Percentiles rank a stretch among this genome's conserved stretches.
These are phyloP conservation scores for Scortechinia acanthostroma DNA, from an alignment of 2,329 filamentous ascomycete species.

Conservation along the genomic window DNA sequence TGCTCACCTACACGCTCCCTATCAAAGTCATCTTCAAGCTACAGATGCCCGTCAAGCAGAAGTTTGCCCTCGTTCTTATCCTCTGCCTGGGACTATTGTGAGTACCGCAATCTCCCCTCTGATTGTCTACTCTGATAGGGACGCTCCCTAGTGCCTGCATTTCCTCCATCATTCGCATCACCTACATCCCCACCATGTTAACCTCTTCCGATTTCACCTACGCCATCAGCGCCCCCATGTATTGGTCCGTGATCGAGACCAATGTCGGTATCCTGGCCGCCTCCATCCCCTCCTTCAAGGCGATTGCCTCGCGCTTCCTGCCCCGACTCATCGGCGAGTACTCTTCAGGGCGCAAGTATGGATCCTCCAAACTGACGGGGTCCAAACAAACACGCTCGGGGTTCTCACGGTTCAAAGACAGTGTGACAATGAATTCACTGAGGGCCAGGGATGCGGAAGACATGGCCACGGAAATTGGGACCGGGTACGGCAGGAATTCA, in stretches of 20 bases:
- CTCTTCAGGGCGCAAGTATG: conserved; percentile 5
- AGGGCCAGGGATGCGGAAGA: background rate
- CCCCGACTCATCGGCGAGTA: conserved; percentile 21
- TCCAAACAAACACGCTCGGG: background rate
- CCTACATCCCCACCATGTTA: conserved; percentile 31
- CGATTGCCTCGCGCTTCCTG: conserved; percentile 23
- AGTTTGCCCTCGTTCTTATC: conserved; percentile 28
- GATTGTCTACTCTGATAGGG: background rate
- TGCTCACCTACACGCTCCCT: conserved; percentile 33
- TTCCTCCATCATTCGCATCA: conserved; percentile 35
- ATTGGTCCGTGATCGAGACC: conserved; percentile 24
- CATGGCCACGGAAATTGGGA: background rate
- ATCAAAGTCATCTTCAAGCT: conserved; percentile 30
- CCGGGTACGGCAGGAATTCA: background rate
- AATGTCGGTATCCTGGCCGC: conserved; percentile 24
- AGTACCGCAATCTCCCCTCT: conserved; percentile 3
- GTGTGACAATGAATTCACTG: background rate
- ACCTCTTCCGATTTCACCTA: conserved; percentile 20
- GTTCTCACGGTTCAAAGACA: background rate
- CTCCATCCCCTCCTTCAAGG: conserved; percentile 23
- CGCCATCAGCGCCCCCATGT: conserved; percentile 28
- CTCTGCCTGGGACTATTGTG: conserved; percentile 33
- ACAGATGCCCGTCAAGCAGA: conserved; percentile 33
- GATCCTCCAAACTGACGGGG: background rate
- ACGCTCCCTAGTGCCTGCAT: conserved; percentile 25